These are phyloP conservation scores for Globisporangium perplexum DNA, from an alignment of 352 stramenopile species.

Conservation along the genomic window DNA sequence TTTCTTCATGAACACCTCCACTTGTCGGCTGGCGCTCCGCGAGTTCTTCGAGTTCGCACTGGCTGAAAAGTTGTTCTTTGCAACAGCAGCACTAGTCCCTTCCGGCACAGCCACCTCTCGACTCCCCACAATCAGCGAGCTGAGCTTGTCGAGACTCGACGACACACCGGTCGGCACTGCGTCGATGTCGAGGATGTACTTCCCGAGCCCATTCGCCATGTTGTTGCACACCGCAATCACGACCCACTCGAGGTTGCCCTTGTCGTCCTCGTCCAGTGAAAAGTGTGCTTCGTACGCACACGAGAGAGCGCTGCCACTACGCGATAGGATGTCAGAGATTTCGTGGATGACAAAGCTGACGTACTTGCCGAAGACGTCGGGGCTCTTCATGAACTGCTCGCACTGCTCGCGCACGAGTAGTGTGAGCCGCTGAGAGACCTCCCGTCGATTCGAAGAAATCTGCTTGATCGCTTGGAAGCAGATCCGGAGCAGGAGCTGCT, in stretches of 20 bases:
- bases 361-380: constrained; percentile 76
- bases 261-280: constrained; percentile 43
- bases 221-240: constrained; percentile 78
- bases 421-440: constrained; percentile 31
- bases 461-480: constrained; percentile 61
- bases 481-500: constrained; percentile 67
- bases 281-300: neutral
- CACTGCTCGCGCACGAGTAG: constrained; percentile 57
- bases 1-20: constrained; percentile 57
- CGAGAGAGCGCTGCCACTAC: neutral
- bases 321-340: constrained; percentile 56
- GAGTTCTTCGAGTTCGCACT: neutral
- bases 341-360: constrained; percentile 71
- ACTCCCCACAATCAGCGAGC: constrained; percentile 36
- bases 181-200: constrained; percentile 67
- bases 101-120: constrained; percentile 15
- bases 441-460: constrained; percentile 22
- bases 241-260: constrained; percentile 68
- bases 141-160: constrained; percentile 68
- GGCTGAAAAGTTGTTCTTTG: neutral
- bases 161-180: constrained; percentile 48
- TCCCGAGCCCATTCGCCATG: constrained; percentile 56
- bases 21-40: constrained; percentile 26
- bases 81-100: neutral
- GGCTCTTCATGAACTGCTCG: constrained; percentile 53